phyloP scores from a whole-genome alignment of 768 basidiomycete genomes.

The Cystofilobasidium ferigula region DNA sequence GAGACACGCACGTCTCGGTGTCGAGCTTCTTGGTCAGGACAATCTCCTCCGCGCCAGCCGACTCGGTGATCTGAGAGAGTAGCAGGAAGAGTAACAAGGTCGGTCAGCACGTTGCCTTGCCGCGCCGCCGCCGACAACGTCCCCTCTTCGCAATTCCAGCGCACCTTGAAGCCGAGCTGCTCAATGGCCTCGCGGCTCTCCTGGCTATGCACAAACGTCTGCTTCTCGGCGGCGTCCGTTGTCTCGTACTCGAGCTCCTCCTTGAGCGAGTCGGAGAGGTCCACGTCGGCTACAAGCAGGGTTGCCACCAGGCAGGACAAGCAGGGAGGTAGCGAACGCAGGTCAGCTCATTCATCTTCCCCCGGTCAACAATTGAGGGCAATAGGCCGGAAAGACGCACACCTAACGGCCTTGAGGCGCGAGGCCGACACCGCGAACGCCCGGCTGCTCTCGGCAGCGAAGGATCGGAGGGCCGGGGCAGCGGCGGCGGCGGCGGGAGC shows the following conservation, averaged over 20 bases:
- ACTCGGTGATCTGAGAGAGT: constrained; percentile 2
- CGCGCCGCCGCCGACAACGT: background rate
- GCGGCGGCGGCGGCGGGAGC: background rate
- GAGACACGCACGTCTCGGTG: background rate
- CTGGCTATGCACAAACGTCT: background rate
- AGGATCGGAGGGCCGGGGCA: too few relatives aligned
- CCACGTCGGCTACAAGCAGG: background rate
- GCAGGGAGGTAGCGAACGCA: too few relatives aligned
- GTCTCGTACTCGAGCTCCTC: constrained; percentile 3
- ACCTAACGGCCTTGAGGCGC: background rate
- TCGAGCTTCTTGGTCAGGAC: constrained; percentile 4
- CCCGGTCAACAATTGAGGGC: background rate
- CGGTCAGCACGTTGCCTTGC: background rate
- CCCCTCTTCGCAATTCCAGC: background rate
- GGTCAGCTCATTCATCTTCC: too few relatives aligned
- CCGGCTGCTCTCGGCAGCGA: background rate
- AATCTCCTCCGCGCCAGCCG: background rate
- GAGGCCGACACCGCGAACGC: background rate
- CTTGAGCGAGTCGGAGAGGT: background rate
- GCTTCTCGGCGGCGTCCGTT: background rate
- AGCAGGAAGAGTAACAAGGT: background rate
- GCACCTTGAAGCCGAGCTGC: background rate
- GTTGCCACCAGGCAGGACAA: background rate
- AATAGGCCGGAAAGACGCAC: background rate
- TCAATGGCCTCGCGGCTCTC: background rate